These are phyloP conservation scores for Pisolithus sp. DNA, from an alignment of 768 basidiomycete genomes.

Conservation along the genomic window DNA sequence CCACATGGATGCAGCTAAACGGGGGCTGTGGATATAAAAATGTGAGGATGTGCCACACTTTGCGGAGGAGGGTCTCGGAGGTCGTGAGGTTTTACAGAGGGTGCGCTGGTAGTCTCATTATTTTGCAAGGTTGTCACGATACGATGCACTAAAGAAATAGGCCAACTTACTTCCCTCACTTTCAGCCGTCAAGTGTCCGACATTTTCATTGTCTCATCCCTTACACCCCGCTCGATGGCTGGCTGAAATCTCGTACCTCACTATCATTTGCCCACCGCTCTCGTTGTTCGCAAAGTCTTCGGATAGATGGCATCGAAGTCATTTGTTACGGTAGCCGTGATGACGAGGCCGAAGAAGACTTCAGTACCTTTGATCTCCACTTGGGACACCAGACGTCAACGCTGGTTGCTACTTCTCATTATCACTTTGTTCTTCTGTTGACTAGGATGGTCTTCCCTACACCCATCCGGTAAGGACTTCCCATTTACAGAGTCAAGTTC, in stretches of 20 bases:
- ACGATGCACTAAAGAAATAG: not conserved
- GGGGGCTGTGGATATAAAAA: conserved; percentile 67
- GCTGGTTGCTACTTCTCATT: too few relatives aligned
- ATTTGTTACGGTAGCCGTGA: conserved; percentile 65
- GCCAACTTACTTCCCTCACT: conserved; percentile 41
- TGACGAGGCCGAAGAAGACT: too few relatives aligned
- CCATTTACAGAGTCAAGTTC: too few relatives aligned
- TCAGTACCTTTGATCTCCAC: too few relatives aligned
- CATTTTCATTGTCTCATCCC: conserved; percentile 28
- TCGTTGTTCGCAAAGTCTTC: conserved; percentile 56
- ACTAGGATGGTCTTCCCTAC: too few relatives aligned
- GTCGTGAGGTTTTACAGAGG: conserved; percentile 37
- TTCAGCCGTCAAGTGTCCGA: conserved; percentile 49
- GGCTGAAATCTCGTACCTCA: conserved; percentile 43
- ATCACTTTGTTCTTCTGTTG: too few relatives aligned
- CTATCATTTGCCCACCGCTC: conserved; percentile 66
- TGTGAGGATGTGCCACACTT: conserved; percentile 67
- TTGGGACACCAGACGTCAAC: too few relatives aligned
- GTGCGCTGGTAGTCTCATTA: conserved; percentile 48
- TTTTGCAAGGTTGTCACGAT: too few relatives aligned
- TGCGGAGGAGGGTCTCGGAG: conserved; percentile 50
- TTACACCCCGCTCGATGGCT: conserved; percentile 39
- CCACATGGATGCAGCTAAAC: conserved; percentile 46
- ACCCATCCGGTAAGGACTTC: too few relatives aligned
- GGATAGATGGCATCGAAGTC: conserved; percentile 83